Conservation (phyloP, 495 filamentous ascomycete species). For the Penicillium egyptiacum region DNA sequence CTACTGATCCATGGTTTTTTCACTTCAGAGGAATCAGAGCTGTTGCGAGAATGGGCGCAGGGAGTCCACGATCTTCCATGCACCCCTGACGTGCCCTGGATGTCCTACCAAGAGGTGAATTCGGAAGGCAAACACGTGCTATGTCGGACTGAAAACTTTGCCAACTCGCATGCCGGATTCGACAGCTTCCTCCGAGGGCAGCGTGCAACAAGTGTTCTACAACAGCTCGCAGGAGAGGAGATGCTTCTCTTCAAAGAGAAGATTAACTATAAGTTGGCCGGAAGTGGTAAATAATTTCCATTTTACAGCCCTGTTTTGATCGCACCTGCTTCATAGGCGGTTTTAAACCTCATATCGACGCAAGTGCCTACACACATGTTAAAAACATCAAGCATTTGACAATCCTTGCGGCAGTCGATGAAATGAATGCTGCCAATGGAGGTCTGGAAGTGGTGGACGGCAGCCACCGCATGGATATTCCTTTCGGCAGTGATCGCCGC, state of each 20-base stretch:
- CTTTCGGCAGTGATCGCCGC: conserved; percentile 40
- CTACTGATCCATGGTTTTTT: conserved; percentile 39
- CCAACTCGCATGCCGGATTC: conserved; percentile 43
- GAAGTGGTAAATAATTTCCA: conserved; percentile 30
- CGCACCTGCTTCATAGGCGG: conserved; percentile 23
- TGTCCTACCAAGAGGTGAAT: conserved; percentile 52
- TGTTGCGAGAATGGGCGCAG: conserved; percentile 44
- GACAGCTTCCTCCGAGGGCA: conserved; percentile 40
- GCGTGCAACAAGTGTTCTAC: conserved; percentile 34
- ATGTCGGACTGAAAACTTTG: conserved; percentile 50
- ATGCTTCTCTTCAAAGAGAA: conserved; percentile 54
- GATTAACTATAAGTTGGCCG: conserved; percentile 48
- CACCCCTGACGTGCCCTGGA: conserved; percentile 39
- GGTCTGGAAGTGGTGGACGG: conserved; percentile 47
- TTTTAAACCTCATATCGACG: conserved; percentile 48
- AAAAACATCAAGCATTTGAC: conserved; percentile 50
- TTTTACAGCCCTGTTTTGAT: background rate
- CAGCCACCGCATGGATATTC: conserved; percentile 42
- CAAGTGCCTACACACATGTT: conserved; percentile 49
- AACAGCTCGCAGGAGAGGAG: conserved; percentile 42
- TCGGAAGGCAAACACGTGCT: conserved; percentile 40
- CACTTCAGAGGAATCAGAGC: conserved; percentile 21
- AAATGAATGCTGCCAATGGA: conserved; percentile 41
- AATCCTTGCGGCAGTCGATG: conserved; percentile 44
- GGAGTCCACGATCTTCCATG: conserved; percentile 44